phyloP scores from a whole-genome alignment of 345 rosid genomes.

The Camelina neglecta region DNA sequence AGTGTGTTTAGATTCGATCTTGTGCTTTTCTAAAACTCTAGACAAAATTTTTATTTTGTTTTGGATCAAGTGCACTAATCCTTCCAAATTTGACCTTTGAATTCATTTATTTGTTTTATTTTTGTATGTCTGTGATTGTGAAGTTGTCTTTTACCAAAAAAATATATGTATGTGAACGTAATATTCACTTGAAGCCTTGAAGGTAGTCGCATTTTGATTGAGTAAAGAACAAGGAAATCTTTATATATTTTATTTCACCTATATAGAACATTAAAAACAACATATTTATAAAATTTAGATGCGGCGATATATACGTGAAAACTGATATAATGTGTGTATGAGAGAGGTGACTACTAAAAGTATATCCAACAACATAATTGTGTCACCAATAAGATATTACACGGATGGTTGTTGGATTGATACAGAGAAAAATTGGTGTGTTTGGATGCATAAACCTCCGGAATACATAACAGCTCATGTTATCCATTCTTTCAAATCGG shows the following conservation, averaged over 20 bases:
- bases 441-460: not conserved
- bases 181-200: not conserved
- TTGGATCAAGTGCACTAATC: constrained; percentile 26
- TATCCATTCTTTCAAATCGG: not conserved
- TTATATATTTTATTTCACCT: not conserved
- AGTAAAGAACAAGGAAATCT: constrained; percentile 21
- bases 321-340: not conserved
- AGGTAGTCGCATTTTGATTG: constrained; percentile 13
- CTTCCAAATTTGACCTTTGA: constrained; percentile 26
- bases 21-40: constrained; percentile 23
- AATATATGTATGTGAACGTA: not conserved
- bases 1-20: constrained; percentile 41
- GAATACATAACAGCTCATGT: not conserved
- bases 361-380: not conserved
- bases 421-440: not conserved
- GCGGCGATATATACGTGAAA: too few relatives aligned
- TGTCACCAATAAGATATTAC: not conserved
- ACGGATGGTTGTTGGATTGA: not conserved
- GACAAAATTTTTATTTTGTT: not conserved
- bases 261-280: not conserved
- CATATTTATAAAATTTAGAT: too few relatives aligned
- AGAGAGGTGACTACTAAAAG: not conserved
- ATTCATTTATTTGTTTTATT: not conserved
- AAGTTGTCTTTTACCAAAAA: not conserved
- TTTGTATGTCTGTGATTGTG: not conserved